These are phyloP conservation scores for Pugionium cornutum DNA, from an alignment of 345 rosid genomes.

Conservation along the genomic window DNA sequence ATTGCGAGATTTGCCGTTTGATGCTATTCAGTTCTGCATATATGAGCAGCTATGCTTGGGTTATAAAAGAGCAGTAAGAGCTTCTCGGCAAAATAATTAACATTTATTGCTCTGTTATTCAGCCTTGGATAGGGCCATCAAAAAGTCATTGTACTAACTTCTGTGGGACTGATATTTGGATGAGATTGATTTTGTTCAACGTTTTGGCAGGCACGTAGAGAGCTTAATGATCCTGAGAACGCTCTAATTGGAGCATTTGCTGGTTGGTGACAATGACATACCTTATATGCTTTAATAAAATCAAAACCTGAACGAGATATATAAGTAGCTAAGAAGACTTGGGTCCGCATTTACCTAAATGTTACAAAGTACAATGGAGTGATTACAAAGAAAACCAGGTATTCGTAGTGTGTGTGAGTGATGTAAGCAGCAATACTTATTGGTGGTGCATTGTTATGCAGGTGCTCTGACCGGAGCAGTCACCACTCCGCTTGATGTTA, in stretches of 20 bases:
- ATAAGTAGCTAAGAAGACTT: background rate
- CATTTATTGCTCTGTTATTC: background rate
- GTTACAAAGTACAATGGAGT: conserved; percentile 15
- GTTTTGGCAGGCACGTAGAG: conserved; percentile 68
- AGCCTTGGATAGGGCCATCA: background rate
- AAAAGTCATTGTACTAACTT: background rate
- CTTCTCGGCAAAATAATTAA: conserved; percentile 23
- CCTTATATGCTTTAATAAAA: conserved; percentile 12
- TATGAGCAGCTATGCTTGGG: conserved; percentile 93
- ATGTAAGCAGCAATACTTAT: no score
- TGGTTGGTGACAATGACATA: conserved; percentile 45
- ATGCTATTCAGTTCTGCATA: conserved; percentile 92
- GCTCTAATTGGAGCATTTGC: conserved; percentile 90
- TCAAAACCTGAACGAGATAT: no score
- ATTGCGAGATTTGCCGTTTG: conserved; percentile 91
- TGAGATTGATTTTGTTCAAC: background rate
- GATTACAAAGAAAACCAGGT: background rate
- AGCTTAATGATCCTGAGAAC: conserved; percentile 85
- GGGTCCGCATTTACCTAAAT: conserved; percentile 1
- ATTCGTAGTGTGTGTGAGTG: background rate
- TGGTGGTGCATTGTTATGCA: conserved; percentile 21
- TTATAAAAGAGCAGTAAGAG: conserved; percentile 71
- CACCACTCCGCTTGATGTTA: conserved; percentile 95
- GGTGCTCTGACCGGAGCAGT: conserved; percentile 97
- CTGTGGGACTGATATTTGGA: background rate